Evolutionary conservation across 208 protist genomes (phyloP).

Genomic region (Crithidia mellificae): DNA sequence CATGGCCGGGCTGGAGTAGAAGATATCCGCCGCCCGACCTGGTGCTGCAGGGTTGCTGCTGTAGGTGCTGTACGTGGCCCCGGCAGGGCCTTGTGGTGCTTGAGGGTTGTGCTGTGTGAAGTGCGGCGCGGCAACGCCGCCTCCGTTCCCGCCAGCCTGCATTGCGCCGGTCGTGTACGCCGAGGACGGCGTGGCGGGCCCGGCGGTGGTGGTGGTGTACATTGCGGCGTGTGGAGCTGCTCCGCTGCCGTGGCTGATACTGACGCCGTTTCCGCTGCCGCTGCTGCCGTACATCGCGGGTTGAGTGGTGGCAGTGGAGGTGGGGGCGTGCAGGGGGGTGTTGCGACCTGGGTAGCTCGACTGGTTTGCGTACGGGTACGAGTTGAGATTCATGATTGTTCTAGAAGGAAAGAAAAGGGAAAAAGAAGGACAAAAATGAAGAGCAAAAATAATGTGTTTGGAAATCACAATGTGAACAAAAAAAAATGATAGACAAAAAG

Average conservation of each 20-base stretch:
- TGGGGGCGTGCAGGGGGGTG: conserved; percentile 8
- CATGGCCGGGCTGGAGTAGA: conserved; percentile 16
- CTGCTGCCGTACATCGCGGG: conserved; percentile 24
- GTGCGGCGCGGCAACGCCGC: background rate
- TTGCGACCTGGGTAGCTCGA: conserved; percentile 13
- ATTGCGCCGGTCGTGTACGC: conserved; percentile 3
- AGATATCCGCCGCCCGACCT: conserved; percentile 17
- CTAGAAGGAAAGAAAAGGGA: background rate
- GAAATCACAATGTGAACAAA: too few species aligned
- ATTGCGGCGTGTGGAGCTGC: conserved; percentile 12
- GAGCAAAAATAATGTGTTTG: too few species aligned
- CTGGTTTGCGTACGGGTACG: conserved; percentile 13
- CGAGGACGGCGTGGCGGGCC: conserved; percentile 14
- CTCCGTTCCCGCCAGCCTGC: background rate
- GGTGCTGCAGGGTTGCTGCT: background rate
- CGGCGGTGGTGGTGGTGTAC: conserved; percentile 15
- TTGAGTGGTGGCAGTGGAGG: too few species aligned
- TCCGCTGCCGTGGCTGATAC: conserved; percentile 5
- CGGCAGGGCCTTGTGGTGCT: conserved; percentile 13
- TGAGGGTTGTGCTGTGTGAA: conserved; percentile 14
- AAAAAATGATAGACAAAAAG: background rate
- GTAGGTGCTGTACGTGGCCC: conserved; percentile 22
- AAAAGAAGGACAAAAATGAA: too few species aligned
- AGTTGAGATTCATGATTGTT: conserved; percentile 5
- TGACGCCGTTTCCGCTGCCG: conserved; percentile 5